phyloP scores from a whole-genome alignment of 1,139 yeast species.

The Entelexis sorbosivorans region DNA sequence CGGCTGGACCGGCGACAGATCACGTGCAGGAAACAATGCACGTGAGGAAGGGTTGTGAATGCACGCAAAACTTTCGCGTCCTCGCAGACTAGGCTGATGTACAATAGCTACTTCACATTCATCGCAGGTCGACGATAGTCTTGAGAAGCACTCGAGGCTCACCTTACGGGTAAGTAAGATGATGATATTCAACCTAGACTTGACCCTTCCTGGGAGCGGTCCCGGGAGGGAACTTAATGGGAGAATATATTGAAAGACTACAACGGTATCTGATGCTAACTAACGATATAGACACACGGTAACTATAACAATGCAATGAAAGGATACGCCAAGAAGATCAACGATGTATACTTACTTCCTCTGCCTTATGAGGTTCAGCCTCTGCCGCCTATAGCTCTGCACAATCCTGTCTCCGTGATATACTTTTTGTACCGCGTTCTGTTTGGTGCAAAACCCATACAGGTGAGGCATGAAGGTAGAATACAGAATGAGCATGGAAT shows the following conservation, averaged over 20 bases:
- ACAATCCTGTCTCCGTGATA: slow-evolving; percentile 32
- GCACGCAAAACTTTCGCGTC: too few relatives aligned
- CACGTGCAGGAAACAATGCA: too few relatives aligned
- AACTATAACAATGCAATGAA: slow-evolving; percentile 6
- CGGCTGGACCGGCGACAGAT: too few relatives aligned
- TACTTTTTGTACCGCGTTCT: slow-evolving; percentile 29
- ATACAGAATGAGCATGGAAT: slow-evolving; percentile 21
- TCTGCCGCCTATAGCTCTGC: slow-evolving; percentile 32
- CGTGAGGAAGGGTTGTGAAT: too few relatives aligned
- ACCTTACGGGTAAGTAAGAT: slow-evolving; percentile 20
- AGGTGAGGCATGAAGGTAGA: slow-evolving; percentile 25
- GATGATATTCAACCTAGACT: slow-evolving; percentile 25
- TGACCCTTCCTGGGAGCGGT: slow-evolving; percentile 27
- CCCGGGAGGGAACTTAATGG: slow-evolving; percentile 24
- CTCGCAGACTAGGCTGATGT: too few relatives aligned
- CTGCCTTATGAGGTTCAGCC: slow-evolving; percentile 40
- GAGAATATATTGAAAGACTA: slow-evolving; percentile 62
- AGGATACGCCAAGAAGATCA: slow-evolving; percentile 10
- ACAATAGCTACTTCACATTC: too few relatives aligned
- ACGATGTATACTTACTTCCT: slow-evolving; percentile 32
- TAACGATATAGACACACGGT: background rate
- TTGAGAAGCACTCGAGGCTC: background rate
- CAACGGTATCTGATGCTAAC: slow-evolving; percentile 92
- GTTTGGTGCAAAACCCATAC: slow-evolving; percentile 30
- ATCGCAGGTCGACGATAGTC: too few relatives aligned